Evolutionary conservation across 139 green algal genomes (phyloP).

Genomic region (Haematococcus sp.): DNA sequence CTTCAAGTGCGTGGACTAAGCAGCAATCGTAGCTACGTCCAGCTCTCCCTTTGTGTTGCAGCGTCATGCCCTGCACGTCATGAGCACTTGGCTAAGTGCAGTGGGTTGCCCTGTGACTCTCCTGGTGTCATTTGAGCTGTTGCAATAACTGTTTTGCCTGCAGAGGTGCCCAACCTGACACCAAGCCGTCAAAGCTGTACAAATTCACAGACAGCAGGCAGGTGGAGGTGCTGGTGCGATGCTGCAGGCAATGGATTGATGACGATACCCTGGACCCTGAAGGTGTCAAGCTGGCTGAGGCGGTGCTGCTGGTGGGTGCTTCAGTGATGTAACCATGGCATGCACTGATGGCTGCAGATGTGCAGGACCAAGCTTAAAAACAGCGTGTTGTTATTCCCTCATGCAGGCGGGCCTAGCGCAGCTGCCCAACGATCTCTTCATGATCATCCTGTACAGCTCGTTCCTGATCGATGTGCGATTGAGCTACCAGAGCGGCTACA

Average conservation of each 20-base stretch:
- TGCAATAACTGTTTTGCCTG: too few relatives aligned
- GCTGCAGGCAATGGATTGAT: conserved; percentile 24
- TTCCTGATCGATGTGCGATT: conserved; percentile 42
- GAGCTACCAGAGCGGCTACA: conserved; percentile 8
- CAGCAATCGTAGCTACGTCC: too few relatives aligned
- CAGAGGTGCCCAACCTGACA: neutral
- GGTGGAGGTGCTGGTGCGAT: conserved; percentile 45
- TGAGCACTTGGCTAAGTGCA: too few relatives aligned
- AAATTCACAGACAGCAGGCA: conserved; percentile 37
- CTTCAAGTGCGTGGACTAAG: conserved; percentile 22
- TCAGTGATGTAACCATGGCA: too few relatives aligned
- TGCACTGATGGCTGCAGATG: too few relatives aligned
- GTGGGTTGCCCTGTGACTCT: too few relatives aligned
- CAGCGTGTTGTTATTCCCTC: too few relatives aligned
- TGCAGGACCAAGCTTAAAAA: too few relatives aligned
- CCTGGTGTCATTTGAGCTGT: too few relatives aligned
- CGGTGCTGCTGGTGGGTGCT: conserved; percentile 35
- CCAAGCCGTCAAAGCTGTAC: conserved; percentile 30
- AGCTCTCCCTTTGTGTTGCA: too few relatives aligned
- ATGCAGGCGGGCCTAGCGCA: conserved; percentile 24
- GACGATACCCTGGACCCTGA: conserved; percentile 12
- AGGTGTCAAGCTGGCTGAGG: conserved; percentile 15
- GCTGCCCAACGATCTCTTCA: conserved; percentile 29
- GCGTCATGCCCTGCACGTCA: too few relatives aligned
- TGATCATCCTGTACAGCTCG: conserved; percentile 39